These are phyloP conservation scores for Crithidia brevicula DNA, from an alignment of 208 protist species.

Conservation along the genomic window DNA sequence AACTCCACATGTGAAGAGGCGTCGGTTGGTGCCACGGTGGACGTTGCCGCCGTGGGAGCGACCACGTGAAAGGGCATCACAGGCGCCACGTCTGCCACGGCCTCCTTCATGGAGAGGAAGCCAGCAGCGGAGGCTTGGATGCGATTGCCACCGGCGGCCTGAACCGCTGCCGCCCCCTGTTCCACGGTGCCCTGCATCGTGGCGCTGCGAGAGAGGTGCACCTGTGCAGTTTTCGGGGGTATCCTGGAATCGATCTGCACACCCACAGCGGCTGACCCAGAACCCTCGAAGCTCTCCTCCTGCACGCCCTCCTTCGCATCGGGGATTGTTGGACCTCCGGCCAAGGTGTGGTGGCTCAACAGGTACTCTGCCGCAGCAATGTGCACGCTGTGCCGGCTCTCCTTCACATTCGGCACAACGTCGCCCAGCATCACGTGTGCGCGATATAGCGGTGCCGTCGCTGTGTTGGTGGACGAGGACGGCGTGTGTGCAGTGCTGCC, in stretches of 20 bases:
- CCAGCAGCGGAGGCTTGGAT: constrained; percentile 10
- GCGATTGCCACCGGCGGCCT: constrained; percentile 14
- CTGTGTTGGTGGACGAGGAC: background rate
- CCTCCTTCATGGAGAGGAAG: constrained; percentile 21
- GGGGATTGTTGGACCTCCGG: too few relatives aligned
- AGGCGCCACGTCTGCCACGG: background rate
- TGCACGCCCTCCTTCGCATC: too few relatives aligned
- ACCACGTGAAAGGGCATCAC: constrained; percentile 20
- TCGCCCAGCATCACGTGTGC: constrained; percentile 30
- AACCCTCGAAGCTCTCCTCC: too few relatives aligned
- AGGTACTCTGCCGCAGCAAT: constrained; percentile 25
- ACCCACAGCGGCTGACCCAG: too few relatives aligned
- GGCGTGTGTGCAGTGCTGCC: background rate
- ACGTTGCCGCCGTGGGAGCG: background rate
- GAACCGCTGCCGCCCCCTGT: constrained; percentile 14
- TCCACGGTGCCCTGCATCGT: background rate
- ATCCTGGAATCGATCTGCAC: too few relatives aligned
- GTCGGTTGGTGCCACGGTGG: background rate
- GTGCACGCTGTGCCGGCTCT: constrained; percentile 35
- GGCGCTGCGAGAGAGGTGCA: constrained; percentile 16
- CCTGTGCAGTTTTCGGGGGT: too few relatives aligned
- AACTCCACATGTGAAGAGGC: background rate
- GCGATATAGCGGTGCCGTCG: constrained; percentile 5
- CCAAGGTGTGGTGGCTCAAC: background rate
- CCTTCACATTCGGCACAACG: constrained; percentile 33